A percentile compares a stretch with the other conserved stretches of the same genome.
These are phyloP conservation scores for Penicillium janthinellum DNA, from an alignment of 2,329 filamentous ascomycete species.

Conservation along the genomic window DNA sequence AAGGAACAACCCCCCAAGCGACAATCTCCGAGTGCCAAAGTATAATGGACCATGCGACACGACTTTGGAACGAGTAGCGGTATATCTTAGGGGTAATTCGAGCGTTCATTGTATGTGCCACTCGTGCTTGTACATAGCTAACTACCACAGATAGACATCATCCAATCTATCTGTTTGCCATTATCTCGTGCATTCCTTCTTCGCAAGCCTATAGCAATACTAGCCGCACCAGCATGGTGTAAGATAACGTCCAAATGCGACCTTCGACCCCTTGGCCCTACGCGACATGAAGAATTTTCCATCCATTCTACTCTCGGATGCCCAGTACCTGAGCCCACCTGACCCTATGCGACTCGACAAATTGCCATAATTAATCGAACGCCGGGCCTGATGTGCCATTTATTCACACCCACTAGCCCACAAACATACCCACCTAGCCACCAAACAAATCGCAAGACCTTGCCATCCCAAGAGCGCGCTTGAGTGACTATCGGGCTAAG, in stretches of 20 bases:
- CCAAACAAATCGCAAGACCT: no score
- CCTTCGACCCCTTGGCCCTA: background rate
- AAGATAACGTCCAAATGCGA: background rate
- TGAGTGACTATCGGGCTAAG: no score
- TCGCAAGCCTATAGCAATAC: background rate
- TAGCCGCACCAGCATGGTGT: background rate
- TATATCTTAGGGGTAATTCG: background rate
- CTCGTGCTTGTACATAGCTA: conserved; percentile 1
- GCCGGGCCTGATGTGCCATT: background rate
- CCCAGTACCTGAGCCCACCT: background rate
- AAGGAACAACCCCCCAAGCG: background rate
- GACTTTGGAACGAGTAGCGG: background rate
- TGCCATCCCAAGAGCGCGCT: no score
- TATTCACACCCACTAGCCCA: no score
- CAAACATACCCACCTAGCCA: no score
- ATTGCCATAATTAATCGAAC: no score
- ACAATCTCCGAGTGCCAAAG: background rate
- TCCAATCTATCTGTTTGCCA: background rate
- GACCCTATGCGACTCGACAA: background rate
- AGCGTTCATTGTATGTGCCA: background rate
- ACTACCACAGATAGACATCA: background rate
- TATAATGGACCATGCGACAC: conserved; percentile 1
- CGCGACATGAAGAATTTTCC: background rate
- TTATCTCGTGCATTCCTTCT: background rate
- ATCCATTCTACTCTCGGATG: background rate